Evolutionary conservation across 2,329 filamentous ascomycete genomes (phyloP).

Genomic region (Trichoderma koningiopsis): DNA sequence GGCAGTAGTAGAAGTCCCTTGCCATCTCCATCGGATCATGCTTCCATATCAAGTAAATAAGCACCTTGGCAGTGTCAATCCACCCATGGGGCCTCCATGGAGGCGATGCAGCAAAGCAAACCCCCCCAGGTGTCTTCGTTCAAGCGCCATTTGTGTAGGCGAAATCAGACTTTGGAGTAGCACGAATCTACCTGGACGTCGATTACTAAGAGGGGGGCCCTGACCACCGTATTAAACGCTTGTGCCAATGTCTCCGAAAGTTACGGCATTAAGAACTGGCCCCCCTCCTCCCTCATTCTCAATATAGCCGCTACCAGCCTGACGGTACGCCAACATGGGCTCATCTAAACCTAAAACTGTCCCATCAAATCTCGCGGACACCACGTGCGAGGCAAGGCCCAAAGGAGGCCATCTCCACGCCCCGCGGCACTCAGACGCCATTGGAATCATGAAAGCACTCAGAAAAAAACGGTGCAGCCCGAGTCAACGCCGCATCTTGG

Average conservation of each 20-base stretch:
- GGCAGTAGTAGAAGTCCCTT: background rate
- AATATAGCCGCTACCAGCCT: constrained; percentile 16
- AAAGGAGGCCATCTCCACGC: constrained; percentile 14
- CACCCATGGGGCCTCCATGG: background rate
- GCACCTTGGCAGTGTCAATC: constrained; percentile 6
- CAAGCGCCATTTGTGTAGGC: background rate
- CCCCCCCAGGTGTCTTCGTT: background rate
- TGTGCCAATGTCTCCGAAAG: background rate
- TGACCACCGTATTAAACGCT: background rate
- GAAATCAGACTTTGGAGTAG: constrained; percentile 10
- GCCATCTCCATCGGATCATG: constrained; percentile 1
- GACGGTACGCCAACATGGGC: constrained; percentile 18
- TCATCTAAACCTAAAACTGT: constrained; percentile 23
- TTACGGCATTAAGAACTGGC: background rate
- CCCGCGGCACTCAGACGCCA: constrained; percentile 20
- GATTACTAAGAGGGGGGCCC: background rate
- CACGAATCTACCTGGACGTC: background rate
- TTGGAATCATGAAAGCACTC: background rate
- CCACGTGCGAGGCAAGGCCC: constrained; percentile 23
- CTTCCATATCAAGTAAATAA: constrained; percentile 12
- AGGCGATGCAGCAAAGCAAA: background rate
- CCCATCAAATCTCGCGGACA: constrained; percentile 15
- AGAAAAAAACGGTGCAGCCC: background rate
- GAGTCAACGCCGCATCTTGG: constrained; percentile 21
- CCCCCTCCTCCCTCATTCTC: background rate